Percentiles rank a stretch among this genome's conserved stretches.
Evolutionary conservation across 108 stramenopile genomes (phyloP).

Genomic region (Skeletonema marinoi): DNA sequence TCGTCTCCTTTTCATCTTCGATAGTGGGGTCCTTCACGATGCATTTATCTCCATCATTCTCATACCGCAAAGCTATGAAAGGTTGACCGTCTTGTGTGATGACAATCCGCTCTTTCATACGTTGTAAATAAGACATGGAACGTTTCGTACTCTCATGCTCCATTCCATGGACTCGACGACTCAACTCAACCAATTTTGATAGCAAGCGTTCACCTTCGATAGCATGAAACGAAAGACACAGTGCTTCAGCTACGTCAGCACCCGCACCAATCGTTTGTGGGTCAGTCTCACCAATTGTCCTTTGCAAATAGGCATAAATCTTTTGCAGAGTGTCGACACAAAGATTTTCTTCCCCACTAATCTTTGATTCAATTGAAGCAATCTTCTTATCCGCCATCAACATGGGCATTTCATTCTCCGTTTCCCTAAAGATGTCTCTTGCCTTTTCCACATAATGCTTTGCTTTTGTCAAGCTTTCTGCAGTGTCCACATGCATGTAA

Average conservation of each 20-base stretch:
- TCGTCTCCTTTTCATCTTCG: neutral
- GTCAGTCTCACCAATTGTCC: neutral
- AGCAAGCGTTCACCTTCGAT: conserved; percentile 7
- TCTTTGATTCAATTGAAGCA: neutral
- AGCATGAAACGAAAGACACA: neutral
- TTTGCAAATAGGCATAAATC: neutral
- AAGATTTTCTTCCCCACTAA: neutral
- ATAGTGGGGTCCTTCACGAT: conserved; percentile 3
- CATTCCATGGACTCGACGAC: neutral
- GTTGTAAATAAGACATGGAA: neutral
- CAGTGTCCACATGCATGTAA: neutral
- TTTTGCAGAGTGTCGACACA: neutral
- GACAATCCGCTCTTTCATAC: neutral
- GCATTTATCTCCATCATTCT: neutral
- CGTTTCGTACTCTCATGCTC: neutral
- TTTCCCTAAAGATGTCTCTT: neutral
- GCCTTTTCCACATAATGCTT: conserved; percentile 6
- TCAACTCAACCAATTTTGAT: neutral
- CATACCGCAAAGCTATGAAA: conserved; percentile 9
- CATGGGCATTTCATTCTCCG: neutral
- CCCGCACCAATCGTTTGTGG: conserved; percentile 1
- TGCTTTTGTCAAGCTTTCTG: neutral
- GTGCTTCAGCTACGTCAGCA: neutral
- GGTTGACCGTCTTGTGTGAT: neutral
- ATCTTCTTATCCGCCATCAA: neutral